Evolutionary conservation across 768 basidiomycete genomes (phyloP).

Genomic region (Tulasnella sp.): DNA sequence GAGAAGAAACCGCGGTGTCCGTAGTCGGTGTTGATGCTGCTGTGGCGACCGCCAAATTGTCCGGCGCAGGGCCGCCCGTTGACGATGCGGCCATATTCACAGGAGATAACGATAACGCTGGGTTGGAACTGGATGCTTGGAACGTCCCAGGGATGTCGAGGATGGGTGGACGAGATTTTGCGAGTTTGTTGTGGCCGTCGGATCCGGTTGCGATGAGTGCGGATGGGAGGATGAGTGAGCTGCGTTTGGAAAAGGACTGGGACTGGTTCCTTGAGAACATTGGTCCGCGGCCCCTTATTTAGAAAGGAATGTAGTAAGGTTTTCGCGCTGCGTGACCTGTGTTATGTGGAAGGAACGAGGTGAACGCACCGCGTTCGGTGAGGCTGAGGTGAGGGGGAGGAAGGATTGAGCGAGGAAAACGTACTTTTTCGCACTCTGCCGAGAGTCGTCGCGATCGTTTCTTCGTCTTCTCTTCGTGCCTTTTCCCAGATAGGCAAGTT

Average conservation of each 20-base stretch:
- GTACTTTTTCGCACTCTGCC: too few relatives aligned
- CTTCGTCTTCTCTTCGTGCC: too few relatives aligned
- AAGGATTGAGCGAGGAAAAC: too few relatives aligned
- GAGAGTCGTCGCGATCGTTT: too few relatives aligned
- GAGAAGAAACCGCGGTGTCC: neutral
- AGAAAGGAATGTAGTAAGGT: too few relatives aligned
- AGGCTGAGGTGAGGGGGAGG: too few relatives aligned
- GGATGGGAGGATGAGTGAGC: neutral
- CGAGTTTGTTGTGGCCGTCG: neutral
- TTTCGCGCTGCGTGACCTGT: too few relatives aligned
- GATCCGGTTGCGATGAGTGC: neutral
- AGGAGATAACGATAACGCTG: slow-evolving; percentile 4
- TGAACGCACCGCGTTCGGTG: too few relatives aligned
- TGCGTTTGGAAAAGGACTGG: slow-evolving; percentile 10
- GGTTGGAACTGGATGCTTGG: neutral
- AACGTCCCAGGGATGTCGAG: neutral
- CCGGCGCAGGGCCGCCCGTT: neutral
- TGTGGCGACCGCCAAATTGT: neutral
- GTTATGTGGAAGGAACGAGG: too few relatives aligned
- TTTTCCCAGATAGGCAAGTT: too few relatives aligned
- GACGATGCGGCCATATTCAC: slow-evolving; percentile 1
- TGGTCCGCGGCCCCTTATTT: too few relatives aligned
- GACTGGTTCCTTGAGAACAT: too few relatives aligned
- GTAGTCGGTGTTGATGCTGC: neutral
- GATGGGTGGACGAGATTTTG: neutral